Conservation (phyloP, 345 rosid species). For the Clausena lansium region DNA sequence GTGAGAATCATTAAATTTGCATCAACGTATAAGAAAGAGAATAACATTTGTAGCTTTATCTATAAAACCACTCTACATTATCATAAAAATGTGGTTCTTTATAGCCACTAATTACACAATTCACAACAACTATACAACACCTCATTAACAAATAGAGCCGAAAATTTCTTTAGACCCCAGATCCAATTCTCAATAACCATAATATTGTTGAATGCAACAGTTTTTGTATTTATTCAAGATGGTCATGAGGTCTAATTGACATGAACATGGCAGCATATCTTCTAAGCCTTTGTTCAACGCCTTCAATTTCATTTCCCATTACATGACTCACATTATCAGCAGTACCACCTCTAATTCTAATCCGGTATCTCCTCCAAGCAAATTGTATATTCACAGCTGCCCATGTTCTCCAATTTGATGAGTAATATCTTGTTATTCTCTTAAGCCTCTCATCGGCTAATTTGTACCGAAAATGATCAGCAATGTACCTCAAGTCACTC, state of each 20-base stretch:
- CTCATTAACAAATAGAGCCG: too few relatives aligned
- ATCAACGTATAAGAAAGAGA: too few relatives aligned
- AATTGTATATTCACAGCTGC: conserved; percentile 85
- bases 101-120: too few relatives aligned
- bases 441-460: conserved; percentile 48
- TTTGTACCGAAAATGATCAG: conserved; percentile 69
- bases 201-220: too few relatives aligned
- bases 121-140: too few relatives aligned
- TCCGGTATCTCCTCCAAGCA: conserved; percentile 69
- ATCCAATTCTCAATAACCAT: too few relatives aligned
- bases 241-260: conserved; percentile 66
- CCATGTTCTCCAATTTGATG: conserved; percentile 97
- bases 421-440: conserved; percentile 68
- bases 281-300: conserved; percentile 43
- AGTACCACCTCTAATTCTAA: conserved; percentile 45
- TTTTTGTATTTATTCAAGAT: conserved; percentile 39
- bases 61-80: too few relatives aligned
- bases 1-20: too few relatives aligned
- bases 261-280: conserved; percentile 79
- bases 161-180: too few relatives aligned
- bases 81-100: too few relatives aligned
- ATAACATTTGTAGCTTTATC: too few relatives aligned
- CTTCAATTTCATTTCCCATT: conserved; percentile 24
- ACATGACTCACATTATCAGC: conserved; percentile 28
- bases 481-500: conserved; percentile 63